phyloP scores from a whole-genome alignment of 768 basidiomycete species.

The Amanita muscaria region DNA sequence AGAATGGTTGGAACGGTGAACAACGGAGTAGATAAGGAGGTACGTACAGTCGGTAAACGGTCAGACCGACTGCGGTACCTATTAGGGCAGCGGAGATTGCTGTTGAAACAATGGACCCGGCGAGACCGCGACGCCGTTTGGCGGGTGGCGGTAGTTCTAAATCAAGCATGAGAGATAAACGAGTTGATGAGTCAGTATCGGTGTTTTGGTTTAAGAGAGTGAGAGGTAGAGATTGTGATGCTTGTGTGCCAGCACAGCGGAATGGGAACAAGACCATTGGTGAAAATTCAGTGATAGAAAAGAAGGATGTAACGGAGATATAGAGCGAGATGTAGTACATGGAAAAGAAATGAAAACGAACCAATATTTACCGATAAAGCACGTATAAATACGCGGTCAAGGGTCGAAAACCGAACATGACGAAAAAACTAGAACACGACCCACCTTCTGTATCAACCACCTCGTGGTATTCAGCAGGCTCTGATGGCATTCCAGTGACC shows the following conservation, averaged over 20 bases:
- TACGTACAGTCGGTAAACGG: constrained; percentile 78
- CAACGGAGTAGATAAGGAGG: neutral
- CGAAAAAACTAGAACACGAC: neutral
- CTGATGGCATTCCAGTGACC: constrained; percentile 30
- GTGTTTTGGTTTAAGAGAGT: neutral
- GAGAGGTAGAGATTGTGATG: constrained; percentile 8
- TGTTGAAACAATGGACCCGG: constrained; percentile 76
- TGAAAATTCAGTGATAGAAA: constrained; percentile 10
- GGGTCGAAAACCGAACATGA: no score
- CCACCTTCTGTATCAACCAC: neutral
- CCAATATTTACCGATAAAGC: neutral
- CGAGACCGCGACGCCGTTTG: constrained; percentile 75
- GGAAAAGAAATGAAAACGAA: constrained; percentile 7
- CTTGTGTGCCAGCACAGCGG: constrained; percentile 8
- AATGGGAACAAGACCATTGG: constrained; percentile 6
- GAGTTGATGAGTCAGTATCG: constrained; percentile 19
- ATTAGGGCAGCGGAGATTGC: constrained; percentile 81
- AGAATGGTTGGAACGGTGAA: neutral
- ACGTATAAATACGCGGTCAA: neutral
- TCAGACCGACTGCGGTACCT: constrained; percentile 79
- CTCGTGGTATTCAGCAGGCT: neutral
- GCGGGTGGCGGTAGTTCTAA: constrained; percentile 68
- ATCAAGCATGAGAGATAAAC: constrained; percentile 39
- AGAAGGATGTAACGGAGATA: constrained; percentile 12
- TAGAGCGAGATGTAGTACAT: neutral